Base-by-base conservation (phyloP, 768 basidiomycete species). In the Lactarius sp. region DNA sequence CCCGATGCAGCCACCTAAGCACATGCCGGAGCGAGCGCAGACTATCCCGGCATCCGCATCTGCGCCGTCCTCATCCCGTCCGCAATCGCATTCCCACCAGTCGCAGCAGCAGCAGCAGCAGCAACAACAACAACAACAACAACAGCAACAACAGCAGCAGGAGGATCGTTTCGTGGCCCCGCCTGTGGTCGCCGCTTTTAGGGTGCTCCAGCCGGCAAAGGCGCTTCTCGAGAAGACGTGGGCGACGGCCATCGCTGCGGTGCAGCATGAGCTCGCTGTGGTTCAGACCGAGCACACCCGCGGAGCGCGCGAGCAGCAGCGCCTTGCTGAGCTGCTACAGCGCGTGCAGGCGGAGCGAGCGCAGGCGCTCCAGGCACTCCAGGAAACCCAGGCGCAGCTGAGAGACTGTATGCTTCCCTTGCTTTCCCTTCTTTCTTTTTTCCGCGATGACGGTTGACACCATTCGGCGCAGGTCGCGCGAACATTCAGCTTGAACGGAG, bases 151-250 rank as follows among this genome's bases (percentile, higher is more conserved):
- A 4, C 54, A 41, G 33, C 33, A 52, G 16, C 53, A 41, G 0
- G 41, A 62, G 3, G 41, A 54, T 0, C 36, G 31, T 16, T 6
- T n/a, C n/a, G 18, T 33, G 1, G 7, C 49, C 1, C 18, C 59
- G 1, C 51, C 65, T 18, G 41, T 36, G 1, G 10, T 51, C n/a
- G 50, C 66, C 22, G 62, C 66, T 7, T 66, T 60, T 37, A 59
- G 22, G 41, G 57, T 64, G 6, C 66, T 66, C 22, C 66, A 66
- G 42, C 66, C 66, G 2, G 58, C 54, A 18, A 66, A 66, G 36
- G 41, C 20, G 2, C 62, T 66, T 22, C 58, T 66, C 42, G 66
- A 66, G 44, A 42, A 66, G 62, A 56, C 66, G 13, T 66, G 66
- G 66, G 54, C 50, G 4, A 56, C 62, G 0, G 54, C 66, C 4